Evolutionary conservation across 1,284 basidiomycete species (phyloP).

Genomic region (Microbotryum lychnidis-dioicae): DNA sequence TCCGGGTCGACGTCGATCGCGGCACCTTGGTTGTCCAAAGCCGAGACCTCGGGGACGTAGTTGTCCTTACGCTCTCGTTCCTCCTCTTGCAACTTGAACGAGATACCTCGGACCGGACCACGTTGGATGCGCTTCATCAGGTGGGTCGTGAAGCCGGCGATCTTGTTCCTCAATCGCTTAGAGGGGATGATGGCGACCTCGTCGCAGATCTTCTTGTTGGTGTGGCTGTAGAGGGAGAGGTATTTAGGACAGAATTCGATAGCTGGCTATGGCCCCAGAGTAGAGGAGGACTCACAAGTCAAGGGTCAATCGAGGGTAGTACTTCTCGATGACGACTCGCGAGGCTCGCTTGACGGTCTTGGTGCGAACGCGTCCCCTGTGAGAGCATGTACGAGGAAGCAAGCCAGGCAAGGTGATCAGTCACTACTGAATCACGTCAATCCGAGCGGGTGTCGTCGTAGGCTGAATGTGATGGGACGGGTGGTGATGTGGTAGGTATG

Average conservation of each 20-base stretch:
- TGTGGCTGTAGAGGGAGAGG: constrained; percentile 44
- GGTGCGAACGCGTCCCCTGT: constrained; percentile 97
- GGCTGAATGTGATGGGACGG: no score
- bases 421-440: no score
- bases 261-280: no score
- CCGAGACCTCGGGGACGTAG: constrained; percentile 89
- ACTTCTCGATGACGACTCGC: constrained; percentile 99
- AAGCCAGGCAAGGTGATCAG: no score
- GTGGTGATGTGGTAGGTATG: no score
- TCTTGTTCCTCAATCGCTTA: constrained; percentile 99
- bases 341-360: constrained; percentile 99
- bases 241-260: not conserved
- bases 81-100: constrained; percentile 99
- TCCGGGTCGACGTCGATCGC: constrained; percentile 81
- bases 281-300: constrained; percentile 38
- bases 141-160: constrained; percentile 98
- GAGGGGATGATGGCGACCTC: constrained; percentile 90
- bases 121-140: constrained; percentile 99
- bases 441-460: no score
- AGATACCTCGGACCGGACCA: constrained; percentile 99
- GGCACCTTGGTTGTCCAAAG: constrained; percentile 65
- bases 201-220: constrained; percentile 99
- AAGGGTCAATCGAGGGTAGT: constrained; percentile 50
- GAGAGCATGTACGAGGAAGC: not conserved
- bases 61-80: constrained; percentile 99